These are phyloP conservation scores for Mortierella sp. DNA, from an alignment of 371 early-diverging fungal genomes.

Conservation along the genomic window DNA sequence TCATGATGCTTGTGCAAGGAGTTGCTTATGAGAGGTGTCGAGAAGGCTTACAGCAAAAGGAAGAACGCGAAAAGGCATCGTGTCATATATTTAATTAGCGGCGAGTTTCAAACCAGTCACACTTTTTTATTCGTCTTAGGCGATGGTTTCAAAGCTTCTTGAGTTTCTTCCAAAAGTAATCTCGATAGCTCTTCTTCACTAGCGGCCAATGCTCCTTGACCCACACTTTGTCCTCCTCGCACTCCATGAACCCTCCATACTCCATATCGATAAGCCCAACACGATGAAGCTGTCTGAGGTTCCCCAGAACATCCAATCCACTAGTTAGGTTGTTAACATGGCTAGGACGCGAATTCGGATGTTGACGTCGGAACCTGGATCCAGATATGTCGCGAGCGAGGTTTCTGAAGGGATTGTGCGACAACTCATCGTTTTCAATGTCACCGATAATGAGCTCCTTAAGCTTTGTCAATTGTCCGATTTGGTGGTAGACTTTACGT, in stretches of 20 bases:
- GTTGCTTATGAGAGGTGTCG: too few relatives aligned
- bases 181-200: neutral
- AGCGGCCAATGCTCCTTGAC: neutral
- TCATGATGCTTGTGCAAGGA: too few relatives aligned
- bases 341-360: neutral
- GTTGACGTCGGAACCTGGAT: neutral
- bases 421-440: neutral
- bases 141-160: neutral
- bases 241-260: neutral
- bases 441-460: neutral
- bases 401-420: neutral
- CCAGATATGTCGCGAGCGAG: neutral
- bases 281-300: neutral
- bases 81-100: too few relatives aligned
- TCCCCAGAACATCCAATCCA: neutral
- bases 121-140: too few relatives aligned
- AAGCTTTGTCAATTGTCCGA: conserved; percentile 1
- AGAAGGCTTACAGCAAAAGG: too few relatives aligned
- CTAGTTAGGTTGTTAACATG: neutral
- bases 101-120: too few relatives aligned
- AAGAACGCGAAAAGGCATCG: too few relatives aligned
- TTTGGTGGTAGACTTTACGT: neutral
- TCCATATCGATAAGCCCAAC: neutral
- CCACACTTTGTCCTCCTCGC: neutral
- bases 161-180: neutral